These are phyloP conservation scores for Penicillium corylophilum DNA, from an alignment of 2,329 filamentous ascomycete genomes.

Conservation along the genomic window DNA sequence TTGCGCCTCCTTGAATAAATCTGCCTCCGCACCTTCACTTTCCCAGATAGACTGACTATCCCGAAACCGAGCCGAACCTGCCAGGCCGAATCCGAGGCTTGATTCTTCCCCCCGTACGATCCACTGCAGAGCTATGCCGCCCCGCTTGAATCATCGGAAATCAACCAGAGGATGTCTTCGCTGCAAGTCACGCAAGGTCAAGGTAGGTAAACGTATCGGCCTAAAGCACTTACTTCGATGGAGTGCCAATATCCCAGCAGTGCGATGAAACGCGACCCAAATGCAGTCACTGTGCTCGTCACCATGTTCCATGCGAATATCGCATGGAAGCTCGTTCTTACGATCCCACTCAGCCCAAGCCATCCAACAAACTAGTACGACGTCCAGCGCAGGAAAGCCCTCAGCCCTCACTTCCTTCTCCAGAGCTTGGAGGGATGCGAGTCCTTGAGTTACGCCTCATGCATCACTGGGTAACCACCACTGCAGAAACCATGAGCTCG, in stretches of 20 bases:
- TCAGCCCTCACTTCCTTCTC: conserved; percentile 5
- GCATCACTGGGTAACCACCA: conserved; percentile 20
- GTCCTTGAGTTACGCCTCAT: conserved; percentile 17
- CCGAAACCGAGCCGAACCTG: conserved; percentile 9
- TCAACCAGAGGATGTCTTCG: conserved; percentile 17
- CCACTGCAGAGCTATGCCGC: conserved; percentile 9
- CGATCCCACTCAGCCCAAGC: conserved; percentile 2
- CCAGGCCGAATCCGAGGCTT: neutral
- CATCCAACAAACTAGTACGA: neutral
- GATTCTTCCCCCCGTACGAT: neutral
- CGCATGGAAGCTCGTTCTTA: conserved; percentile 10
- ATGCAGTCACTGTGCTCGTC: conserved; percentile 17
- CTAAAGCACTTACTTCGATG: neutral
- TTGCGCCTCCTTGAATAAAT: neutral
- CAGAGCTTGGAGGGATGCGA: conserved; percentile 9
- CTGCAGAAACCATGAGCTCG: conserved; percentile 20
- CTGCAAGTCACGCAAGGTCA: conserved; percentile 21
- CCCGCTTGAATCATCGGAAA: conserved; percentile 17
- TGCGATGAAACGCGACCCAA: conserved; percentile 17
- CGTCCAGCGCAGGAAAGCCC: neutral
- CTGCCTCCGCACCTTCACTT: neutral
- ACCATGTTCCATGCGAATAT: conserved; percentile 15
- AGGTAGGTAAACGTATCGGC: conserved; percentile 6
- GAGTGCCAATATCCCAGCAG: conserved; percentile 4
- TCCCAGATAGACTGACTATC: neutral